Conservation (phyloP, 2,329 filamentous ascomycete genomes). For the Pyrenophora graminea region DNA sequence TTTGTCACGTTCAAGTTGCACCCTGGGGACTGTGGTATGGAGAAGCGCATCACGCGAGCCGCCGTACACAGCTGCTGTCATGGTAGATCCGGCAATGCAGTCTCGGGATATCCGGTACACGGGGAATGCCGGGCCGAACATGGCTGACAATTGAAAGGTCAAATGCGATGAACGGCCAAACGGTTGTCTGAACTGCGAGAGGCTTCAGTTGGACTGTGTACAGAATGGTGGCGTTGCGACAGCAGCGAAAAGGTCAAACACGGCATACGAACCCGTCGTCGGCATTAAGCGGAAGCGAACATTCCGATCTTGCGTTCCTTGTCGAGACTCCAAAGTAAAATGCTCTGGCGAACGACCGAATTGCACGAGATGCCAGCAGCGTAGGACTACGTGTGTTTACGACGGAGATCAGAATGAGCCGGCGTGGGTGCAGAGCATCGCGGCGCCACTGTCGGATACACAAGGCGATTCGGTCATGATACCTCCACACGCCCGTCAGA, state of each 20-base stretch:
- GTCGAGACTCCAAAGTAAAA: conserved; percentile 39
- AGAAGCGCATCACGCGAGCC: not conserved
- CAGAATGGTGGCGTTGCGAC: conserved; percentile 27
- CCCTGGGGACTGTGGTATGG: not conserved
- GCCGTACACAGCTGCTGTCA: not conserved
- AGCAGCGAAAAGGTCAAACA: conserved; percentile 19
- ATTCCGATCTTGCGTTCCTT: conserved; percentile 37
- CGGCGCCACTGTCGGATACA: conserved; percentile 16
- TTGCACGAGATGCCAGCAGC: conserved; percentile 35
- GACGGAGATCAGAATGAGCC: conserved; percentile 38
- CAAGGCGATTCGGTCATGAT: conserved; percentile 14
- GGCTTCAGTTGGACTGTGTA: conserved; percentile 35
- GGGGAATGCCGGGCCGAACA: not conserved
- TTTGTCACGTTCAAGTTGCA: not conserved
- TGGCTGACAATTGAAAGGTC: conserved; percentile 25
- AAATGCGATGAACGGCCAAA: conserved; percentile 41
- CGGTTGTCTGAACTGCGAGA: conserved; percentile 38
- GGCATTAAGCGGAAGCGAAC: conserved; percentile 41
- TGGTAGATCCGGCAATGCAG: not conserved
- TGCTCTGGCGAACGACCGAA: conserved; percentile 39
- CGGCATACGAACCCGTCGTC: conserved; percentile 24
- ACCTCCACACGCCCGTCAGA: conserved; percentile 21
- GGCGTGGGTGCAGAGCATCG: conserved; percentile 38
- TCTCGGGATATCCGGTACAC: not conserved
- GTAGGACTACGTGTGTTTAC: conserved; percentile 30